A percentile compares a stretch with the other conserved stretches of the same genome.
Conservation (phyloP, 495 filamentous ascomycete species). For the Astrothelium subdiscretum region DNA sequence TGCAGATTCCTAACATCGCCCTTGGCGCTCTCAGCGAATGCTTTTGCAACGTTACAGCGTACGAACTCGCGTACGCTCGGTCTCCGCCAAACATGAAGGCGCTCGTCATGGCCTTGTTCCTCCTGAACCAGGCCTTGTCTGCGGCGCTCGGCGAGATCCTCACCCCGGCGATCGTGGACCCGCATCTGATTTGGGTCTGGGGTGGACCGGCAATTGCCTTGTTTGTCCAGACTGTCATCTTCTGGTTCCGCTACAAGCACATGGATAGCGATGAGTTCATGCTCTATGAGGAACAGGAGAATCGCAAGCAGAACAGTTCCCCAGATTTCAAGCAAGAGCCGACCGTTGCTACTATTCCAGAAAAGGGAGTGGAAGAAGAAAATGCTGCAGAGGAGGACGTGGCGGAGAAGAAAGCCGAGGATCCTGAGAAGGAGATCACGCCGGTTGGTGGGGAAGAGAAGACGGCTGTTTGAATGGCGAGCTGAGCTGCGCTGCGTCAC, state of each 20-base stretch:
- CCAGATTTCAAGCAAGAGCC: not conserved
- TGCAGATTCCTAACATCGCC: constrained; percentile 17
- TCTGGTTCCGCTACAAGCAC: constrained; percentile 35
- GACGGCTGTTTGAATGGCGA: not conserved
- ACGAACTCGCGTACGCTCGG: constrained; percentile 41
- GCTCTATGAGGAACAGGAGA: constrained; percentile 16
- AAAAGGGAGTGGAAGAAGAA: not conserved
- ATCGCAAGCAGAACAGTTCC: not conserved
- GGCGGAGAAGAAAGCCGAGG: not conserved
- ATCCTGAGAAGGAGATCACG: not conserved
- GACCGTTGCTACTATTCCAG: not conserved
- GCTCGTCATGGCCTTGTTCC: constrained; percentile 53
- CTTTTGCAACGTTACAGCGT: constrained; percentile 14
- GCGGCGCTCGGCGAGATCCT: constrained; percentile 43
- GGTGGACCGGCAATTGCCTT: constrained; percentile 38
- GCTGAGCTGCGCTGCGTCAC: not conserved
- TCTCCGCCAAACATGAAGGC: constrained; percentile 58
- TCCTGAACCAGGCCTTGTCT: constrained; percentile 41
- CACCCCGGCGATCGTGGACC: constrained; percentile 48
- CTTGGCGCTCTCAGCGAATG: constrained; percentile 16
- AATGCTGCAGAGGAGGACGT: no score
- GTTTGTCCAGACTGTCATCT: constrained; percentile 36
- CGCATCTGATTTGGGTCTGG: constrained; percentile 43
- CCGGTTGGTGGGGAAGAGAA: not conserved
- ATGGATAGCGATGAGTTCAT: constrained; percentile 38